Percentiles rank a stretch among this genome's conserved stretches.
Evolutionary conservation across 2,329 filamentous ascomycete species (phyloP).

Genomic region (Grosmannia clavigera): DNA sequence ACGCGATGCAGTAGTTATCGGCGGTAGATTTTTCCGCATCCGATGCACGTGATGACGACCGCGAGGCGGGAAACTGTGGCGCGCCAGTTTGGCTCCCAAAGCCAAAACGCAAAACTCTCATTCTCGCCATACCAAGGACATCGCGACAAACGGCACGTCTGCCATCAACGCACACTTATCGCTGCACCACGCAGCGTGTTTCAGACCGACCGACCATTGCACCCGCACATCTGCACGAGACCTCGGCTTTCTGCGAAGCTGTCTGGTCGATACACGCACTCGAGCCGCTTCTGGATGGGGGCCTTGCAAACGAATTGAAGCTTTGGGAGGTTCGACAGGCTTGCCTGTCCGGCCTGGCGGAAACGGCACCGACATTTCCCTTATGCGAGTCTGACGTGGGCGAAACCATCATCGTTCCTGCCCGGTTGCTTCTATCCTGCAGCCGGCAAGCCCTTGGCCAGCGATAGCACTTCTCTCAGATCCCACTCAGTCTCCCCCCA

Average conservation of each 20-base stretch:
- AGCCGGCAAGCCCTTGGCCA: background rate
- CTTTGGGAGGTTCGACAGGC: constrained; percentile 33
- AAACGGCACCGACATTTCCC: background rate
- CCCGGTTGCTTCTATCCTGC: background rate
- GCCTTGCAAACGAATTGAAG: background rate
- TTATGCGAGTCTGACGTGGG: background rate
- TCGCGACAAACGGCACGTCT: background rate
- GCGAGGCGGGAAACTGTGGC: background rate
- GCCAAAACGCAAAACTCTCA: constrained; percentile 1
- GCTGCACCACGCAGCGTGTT: background rate
- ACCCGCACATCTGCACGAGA: background rate
- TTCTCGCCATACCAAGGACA: background rate
- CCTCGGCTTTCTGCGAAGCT: background rate
- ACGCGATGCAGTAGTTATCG: background rate
- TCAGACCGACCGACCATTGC: background rate
- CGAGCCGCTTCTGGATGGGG: constrained; percentile 7
- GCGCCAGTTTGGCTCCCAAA: background rate
- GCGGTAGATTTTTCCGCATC: background rate
- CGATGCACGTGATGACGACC: background rate
- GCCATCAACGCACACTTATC: background rate
- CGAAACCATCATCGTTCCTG: background rate
- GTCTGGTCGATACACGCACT: background rate
- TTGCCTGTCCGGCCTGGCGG: constrained; percentile 28
- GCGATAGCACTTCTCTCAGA: background rate
- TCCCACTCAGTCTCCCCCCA: background rate